Conservation (phyloP, 2,329 filamentous ascomycete genomes). For the Calonectria leucothoes region DNA sequence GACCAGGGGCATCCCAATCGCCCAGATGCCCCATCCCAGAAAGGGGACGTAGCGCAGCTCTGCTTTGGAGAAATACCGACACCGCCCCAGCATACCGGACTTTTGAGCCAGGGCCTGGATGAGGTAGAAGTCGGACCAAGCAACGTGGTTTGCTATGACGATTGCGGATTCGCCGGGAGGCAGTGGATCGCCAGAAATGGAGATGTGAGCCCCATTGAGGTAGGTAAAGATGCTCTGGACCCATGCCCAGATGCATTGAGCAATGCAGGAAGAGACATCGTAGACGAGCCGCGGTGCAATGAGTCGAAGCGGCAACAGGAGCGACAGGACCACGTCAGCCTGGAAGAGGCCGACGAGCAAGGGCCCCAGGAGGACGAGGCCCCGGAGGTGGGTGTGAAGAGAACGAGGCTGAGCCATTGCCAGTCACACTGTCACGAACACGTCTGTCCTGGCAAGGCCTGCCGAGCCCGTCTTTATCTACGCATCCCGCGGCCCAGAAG, state of each 20-base stretch:
- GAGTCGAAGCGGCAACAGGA: conserved; percentile 59
- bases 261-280: conserved; percentile 65
- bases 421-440: not conserved
- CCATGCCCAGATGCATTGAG: conserved; percentile 65
- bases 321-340: conserved; percentile 63
- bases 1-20: conserved; percentile 73
- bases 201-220: conserved; percentile 65
- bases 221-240: conserved; percentile 68
- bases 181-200: conserved; percentile 63
- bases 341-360: conserved; percentile 65
- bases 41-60: conserved; percentile 70
- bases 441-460: not conserved
- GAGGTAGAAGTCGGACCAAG: conserved; percentile 74
- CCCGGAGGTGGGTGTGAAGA: conserved; percentile 54
- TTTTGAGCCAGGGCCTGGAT: conserved; percentile 67
- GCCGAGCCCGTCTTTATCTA: not conserved
- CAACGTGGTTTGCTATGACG: conserved; percentile 70
- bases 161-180: conserved; percentile 68
- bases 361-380: conserved; percentile 56
- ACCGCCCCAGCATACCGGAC: conserved; percentile 69
- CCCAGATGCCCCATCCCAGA: conserved; percentile 73
- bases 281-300: conserved; percentile 64
- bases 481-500: not conserved
- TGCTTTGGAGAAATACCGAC: conserved; percentile 72
- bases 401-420: conserved; percentile 27